Base-by-base conservation (phyloP, 75 land plant species). In the Larix kaempferi region DNA sequence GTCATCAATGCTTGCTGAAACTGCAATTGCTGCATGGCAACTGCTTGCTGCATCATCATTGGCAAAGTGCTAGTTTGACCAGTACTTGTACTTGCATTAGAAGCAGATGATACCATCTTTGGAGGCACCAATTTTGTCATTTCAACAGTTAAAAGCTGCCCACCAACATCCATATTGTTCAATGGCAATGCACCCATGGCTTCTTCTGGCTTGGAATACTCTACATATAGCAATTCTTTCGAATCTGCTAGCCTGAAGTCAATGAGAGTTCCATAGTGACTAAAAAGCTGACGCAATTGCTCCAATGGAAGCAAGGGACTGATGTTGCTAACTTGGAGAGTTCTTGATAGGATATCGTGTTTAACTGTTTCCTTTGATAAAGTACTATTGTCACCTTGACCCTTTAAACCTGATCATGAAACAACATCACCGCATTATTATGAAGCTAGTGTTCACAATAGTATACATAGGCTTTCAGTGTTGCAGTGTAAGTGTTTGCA, bases 81-180 rank as follows among this genome's bases (percentile, higher is more conserved):
- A 17, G 76, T 76, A 65, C 61, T 81, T 60, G 66, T 16, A 39
- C 58, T 56, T 35, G 12, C 41, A 80, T n/a, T 62, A 44, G 3
- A 29, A 62, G 77, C 85, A 21, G 79, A 78, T 35, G 75, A 15
- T 5, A 74, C 56, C 52, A 71, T 72, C 59, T 78, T 74, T 37
- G 25, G 26, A 76, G 95, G 95, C n/a, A 93, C 88, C 0, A 92
- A 80, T 62, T 87, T 95, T 57, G 93, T 87, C 88, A 95, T 91
- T 80, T 95, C 96, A 74, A 95, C 98, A 79, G 86, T 93, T 59
- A 95, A 73, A 17, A 87, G 90, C 49, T 92, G 92, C 17, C 91
- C 92, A n/a, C 88, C 89, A 82, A 95, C 94, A 27, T 90, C 89
- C 92, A 93, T 90, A 74, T 95, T 93, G 73, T 95, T 93, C 83